These are phyloP conservation scores for Clitopilus hobsonii DNA, from an alignment of 768 basidiomycete species.

Conservation along the genomic window DNA sequence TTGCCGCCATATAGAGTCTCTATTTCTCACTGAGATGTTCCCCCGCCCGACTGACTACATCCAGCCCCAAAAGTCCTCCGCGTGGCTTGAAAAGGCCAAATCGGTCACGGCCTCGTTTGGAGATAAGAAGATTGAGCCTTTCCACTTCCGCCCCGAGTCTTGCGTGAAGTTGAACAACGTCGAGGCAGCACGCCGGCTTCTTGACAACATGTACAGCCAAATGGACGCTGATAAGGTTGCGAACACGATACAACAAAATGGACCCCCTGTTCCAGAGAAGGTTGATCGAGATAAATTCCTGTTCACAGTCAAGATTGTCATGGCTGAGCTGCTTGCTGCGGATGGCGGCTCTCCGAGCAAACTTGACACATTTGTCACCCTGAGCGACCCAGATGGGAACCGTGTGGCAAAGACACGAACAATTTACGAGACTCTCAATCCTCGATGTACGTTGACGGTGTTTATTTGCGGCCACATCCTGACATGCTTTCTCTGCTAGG, in stretches of 20 bases:
- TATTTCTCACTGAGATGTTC: conserved; percentile 96
- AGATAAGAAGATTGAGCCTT: conserved; percentile 92
- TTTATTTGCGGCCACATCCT: conserved; percentile 3
- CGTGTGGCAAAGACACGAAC: conserved; percentile 93
- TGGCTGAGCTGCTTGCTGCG: conserved; percentile 82
- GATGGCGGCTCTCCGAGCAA: conserved; percentile 76
- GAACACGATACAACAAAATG: conserved; percentile 49
- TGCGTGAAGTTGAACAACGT: conserved; percentile 98
- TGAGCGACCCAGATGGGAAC: conserved; percentile 89
- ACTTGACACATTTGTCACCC: conserved; percentile 88
- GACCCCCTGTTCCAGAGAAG: conserved; percentile 73
- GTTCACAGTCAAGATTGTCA: conserved; percentile 90
- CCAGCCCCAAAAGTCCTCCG: conserved; percentile 81
- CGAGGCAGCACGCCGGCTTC: conserved; percentile 81
- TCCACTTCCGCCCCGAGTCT: conserved; percentile 89
- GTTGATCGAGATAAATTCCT: conserved; percentile 64
- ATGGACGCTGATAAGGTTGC: conserved; percentile 87
- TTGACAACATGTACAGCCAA: conserved; percentile 93
- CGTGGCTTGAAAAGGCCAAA: conserved; percentile 84
- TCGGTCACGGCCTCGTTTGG: conserved; percentile 63
- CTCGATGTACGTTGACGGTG: conserved; percentile 71
- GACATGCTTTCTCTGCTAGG: conserved; percentile 38
- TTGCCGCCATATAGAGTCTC: conserved; percentile 77
- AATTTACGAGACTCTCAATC: conserved; percentile 84
- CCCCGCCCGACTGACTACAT: conserved; percentile 75